A percentile compares a stretch with the other conserved stretches of the same genome.
phyloP scores from a whole-genome alignment of 2,329 filamentous ascomycete genomes.

The Geosmithia putterillii region DNA sequence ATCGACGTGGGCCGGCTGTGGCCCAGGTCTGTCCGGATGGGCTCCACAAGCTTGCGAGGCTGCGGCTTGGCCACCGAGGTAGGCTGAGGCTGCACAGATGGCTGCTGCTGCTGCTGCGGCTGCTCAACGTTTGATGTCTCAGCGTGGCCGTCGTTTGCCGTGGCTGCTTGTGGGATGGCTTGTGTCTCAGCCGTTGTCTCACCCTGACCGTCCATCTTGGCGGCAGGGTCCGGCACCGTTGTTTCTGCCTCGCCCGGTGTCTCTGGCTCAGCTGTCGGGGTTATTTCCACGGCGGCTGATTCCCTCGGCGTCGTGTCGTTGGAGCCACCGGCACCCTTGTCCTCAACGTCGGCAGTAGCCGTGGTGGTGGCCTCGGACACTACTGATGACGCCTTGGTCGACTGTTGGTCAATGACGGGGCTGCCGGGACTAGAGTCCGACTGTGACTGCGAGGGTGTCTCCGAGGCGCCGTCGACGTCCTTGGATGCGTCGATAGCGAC shows the following conservation, averaged over 20 bases:
- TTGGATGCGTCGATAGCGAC: constrained; percentile 34
- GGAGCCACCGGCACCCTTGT: too few relatives aligned
- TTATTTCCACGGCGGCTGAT: background rate
- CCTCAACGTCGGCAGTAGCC: constrained; percentile 15
- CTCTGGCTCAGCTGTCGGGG: too few relatives aligned
- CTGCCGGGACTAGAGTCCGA: constrained; percentile 47
- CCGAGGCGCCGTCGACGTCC: constrained; percentile 32
- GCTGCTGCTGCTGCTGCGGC: background rate
- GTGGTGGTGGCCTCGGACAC: constrained; percentile 52
- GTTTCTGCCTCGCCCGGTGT: background rate
- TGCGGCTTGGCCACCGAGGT: constrained; percentile 4
- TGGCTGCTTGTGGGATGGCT: background rate
- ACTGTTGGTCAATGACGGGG: constrained; percentile 38
- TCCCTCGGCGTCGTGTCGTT: too few relatives aligned
- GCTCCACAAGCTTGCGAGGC: constrained; percentile 27
- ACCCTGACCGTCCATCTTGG: background rate
- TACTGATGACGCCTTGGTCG: constrained; percentile 52
- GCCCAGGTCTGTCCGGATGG: constrained; percentile 39
- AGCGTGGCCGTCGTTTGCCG: too few relatives aligned
- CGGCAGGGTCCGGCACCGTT: background rate
- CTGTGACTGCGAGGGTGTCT: constrained; percentile 33
- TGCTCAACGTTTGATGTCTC: background rate
- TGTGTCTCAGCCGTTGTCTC: background rate
- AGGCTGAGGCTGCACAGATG: constrained; percentile 7
- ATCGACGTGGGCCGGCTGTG: constrained; percentile 2